These are phyloP conservation scores for Scedosporium boydii DNA, from an alignment of 2,329 filamentous ascomycete species.

Conservation along the genomic window DNA sequence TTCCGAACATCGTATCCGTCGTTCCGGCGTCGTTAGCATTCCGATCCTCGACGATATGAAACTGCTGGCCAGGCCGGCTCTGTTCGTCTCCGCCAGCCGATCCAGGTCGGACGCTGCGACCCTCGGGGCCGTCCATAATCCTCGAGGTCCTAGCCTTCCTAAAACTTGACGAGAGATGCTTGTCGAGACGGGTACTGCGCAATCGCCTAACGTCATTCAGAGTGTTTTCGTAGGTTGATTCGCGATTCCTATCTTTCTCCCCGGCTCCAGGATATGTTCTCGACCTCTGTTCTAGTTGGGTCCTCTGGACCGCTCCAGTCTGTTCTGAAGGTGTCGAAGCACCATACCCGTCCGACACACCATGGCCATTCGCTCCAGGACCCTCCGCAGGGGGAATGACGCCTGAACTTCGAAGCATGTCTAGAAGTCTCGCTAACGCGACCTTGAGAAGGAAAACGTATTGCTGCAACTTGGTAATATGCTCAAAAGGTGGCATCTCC, in stretches of 20 bases:
- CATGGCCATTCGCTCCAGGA: constrained; percentile 55
- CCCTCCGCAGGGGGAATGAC: constrained; percentile 72
- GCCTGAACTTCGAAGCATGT: constrained; percentile 76
- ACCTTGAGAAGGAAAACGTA: constrained; percentile 91
- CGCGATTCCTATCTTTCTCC: constrained; percentile 46
- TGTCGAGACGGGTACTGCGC: constrained; percentile 87
- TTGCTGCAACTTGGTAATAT: constrained; percentile 80
- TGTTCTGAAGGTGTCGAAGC: constrained; percentile 31
- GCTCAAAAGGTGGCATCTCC: constrained; percentile 47
- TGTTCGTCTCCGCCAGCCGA: constrained; percentile 55
- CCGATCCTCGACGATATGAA: constrained; percentile 74
- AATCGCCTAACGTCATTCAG: constrained; percentile 89
- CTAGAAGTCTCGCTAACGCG: constrained; percentile 78
- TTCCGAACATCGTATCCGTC: constrained; percentile 76
- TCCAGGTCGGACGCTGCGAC: constrained; percentile 51
- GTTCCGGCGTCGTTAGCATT: constrained; percentile 59
- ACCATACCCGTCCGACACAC: constrained; percentile 35
- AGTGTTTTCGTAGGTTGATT: constrained; percentile 86
- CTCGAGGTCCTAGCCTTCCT: constrained; percentile 82
- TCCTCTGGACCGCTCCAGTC: constrained; percentile 21
- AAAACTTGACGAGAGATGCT: constrained; percentile 86
- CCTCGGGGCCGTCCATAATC: constrained; percentile 79
- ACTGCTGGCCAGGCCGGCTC: constrained; percentile 25
- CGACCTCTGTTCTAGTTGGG: constrained; percentile 50
- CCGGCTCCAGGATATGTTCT: constrained; percentile 59